Conservation (phyloP, 208 protist genomes). For the Crithidia bombi region DNA sequence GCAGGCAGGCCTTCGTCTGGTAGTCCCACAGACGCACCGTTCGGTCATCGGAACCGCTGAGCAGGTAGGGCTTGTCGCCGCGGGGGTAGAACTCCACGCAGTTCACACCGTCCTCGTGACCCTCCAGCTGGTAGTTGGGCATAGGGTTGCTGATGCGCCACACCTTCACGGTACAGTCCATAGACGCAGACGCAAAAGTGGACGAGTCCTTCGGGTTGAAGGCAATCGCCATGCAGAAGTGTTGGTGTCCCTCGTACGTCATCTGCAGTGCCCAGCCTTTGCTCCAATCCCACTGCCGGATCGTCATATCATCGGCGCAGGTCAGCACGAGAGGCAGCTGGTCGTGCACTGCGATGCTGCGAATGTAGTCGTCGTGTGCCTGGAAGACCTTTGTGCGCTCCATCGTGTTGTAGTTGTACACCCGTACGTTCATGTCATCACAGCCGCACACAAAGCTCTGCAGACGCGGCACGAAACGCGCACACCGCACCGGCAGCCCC, state of each 20-base stretch:
- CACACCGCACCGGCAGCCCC: slow-evolving; percentile 93
- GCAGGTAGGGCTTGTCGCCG: slow-evolving; percentile 98
- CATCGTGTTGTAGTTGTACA: slow-evolving; percentile 99
- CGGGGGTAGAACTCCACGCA: slow-evolving; percentile 98
- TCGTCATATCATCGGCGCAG: slow-evolving; percentile 98
- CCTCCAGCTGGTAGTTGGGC: slow-evolving; percentile 98
- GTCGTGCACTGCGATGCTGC: slow-evolving; percentile 98
- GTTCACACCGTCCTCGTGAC: slow-evolving; percentile 99
- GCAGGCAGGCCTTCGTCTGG: slow-evolving; percentile 96
- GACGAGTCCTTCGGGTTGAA: slow-evolving; percentile 99
- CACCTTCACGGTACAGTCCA: slow-evolving; percentile 97
- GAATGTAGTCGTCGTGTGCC: slow-evolving; percentile 97
- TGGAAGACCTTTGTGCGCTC: slow-evolving; percentile 97
- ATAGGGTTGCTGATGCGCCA: slow-evolving; percentile 93
- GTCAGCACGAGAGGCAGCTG: slow-evolving; percentile 95
- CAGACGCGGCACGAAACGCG: slow-evolving; percentile 96
- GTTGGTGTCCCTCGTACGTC: slow-evolving; percentile 97
- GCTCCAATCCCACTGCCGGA: slow-evolving; percentile 99
- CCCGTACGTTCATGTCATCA: slow-evolving; percentile 95
- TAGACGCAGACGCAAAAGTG: slow-evolving; percentile 97
- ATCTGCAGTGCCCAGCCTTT: slow-evolving; percentile 93
- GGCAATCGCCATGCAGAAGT: slow-evolving; percentile 98
- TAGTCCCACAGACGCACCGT: slow-evolving; percentile 99
- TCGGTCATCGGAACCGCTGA: slow-evolving; percentile 97
- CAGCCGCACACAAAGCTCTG: slow-evolving; percentile 97